Conservation (phyloP, 169 alveolate genomes). For the Cryptosporidium felis region DNA sequence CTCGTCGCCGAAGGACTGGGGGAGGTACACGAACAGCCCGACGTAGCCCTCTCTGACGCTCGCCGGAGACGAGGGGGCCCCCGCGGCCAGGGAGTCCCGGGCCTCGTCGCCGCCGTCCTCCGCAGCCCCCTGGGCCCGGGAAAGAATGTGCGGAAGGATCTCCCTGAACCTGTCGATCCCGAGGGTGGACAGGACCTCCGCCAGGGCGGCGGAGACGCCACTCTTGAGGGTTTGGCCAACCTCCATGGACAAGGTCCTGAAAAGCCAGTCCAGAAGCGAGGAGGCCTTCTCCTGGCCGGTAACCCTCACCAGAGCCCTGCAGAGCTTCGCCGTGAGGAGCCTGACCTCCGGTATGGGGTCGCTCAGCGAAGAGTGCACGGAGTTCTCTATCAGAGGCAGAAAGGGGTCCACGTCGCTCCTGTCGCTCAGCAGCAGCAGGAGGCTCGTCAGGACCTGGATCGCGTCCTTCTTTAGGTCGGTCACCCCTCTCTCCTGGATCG, state of each 20-base stretch:
- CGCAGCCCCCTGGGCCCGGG: not conserved
- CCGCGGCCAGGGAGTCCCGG: not conserved
- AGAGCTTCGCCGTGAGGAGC: conserved; percentile 43
- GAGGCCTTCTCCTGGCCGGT: conserved; percentile 50
- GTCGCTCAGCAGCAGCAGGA: conserved; percentile 8
- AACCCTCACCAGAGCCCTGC: conserved; percentile 22
- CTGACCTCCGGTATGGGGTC: conserved; percentile 70
- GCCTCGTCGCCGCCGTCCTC: not conserved
- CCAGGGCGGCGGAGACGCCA: conserved; percentile 66
- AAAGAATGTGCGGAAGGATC: conserved; percentile 62
- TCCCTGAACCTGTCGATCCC: conserved; percentile 50
- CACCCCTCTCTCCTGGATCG: conserved; percentile 40
- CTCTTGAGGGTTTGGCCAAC: conserved; percentile 57
- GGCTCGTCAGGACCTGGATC: conserved; percentile 13
- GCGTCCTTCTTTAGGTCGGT: conserved; percentile 57
- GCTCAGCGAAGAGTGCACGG: conserved; percentile 19
- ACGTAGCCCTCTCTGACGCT: conserved; percentile 77
- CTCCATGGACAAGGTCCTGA: conserved; percentile 19
- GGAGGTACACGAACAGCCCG: conserved; percentile 80
- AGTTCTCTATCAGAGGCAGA: conserved; percentile 21
- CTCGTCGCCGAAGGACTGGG: conserved; percentile 74
- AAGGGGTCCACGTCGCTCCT: conserved; percentile 47
- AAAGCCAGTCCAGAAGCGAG: conserved; percentile 35
- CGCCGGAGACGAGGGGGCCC: not conserved
- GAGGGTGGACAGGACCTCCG: conserved; percentile 50